Percentiles rank a stretch among this genome's conserved stretches.
These are phyloP conservation scores for Corynascus novoguineensis DNA, from an alignment of 495 filamentous ascomycete species.

Conservation along the genomic window DNA sequence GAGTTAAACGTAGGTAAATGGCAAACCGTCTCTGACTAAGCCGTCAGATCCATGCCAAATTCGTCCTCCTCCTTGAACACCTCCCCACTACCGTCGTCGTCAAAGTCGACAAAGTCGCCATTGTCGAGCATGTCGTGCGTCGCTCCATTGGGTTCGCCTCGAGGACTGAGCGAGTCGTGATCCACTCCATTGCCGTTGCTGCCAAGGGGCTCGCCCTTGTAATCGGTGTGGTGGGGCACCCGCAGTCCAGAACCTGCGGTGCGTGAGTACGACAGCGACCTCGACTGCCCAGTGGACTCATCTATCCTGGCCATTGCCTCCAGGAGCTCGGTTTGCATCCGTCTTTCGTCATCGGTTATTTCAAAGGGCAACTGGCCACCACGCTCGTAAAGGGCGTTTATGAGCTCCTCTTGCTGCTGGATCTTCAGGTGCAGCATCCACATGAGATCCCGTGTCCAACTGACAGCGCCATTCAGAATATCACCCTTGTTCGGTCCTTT, in stretches of 20 bases:
- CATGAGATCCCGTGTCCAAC: conserved; percentile 97
- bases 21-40: conserved; percentile 18
- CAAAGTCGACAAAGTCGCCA: conserved; percentile 66
- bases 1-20: conserved; percentile 6
- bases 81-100: conserved; percentile 54
- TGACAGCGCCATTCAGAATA: conserved; percentile 93
- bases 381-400: conserved; percentile 61
- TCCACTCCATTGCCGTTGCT: conserved; percentile 36
- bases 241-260: conserved; percentile 78
- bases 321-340: conserved; percentile 88
- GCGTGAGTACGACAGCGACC: conserved; percentile 70
- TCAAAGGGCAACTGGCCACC: conserved; percentile 76
- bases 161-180: conserved; percentile 60
- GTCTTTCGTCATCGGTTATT: conserved; percentile 82
- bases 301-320: conserved; percentile 78
- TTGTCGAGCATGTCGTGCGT: conserved; percentile 47
- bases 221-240: conserved; percentile 88
- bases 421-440: conserved; percentile 85
- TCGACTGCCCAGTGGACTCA: conserved; percentile 34
- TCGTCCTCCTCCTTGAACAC: conserved; percentile 92
- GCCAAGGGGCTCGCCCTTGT: conserved; percentile 70
- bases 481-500: conserved; percentile 99
- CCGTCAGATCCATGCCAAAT: conserved; percentile 65
- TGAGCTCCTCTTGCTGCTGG: conserved; percentile 79
- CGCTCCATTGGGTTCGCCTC: conserved; percentile 55